Conservation (phyloP, 2,329 filamentous ascomycete genomes). For the Delphinella strobiligena region DNA sequence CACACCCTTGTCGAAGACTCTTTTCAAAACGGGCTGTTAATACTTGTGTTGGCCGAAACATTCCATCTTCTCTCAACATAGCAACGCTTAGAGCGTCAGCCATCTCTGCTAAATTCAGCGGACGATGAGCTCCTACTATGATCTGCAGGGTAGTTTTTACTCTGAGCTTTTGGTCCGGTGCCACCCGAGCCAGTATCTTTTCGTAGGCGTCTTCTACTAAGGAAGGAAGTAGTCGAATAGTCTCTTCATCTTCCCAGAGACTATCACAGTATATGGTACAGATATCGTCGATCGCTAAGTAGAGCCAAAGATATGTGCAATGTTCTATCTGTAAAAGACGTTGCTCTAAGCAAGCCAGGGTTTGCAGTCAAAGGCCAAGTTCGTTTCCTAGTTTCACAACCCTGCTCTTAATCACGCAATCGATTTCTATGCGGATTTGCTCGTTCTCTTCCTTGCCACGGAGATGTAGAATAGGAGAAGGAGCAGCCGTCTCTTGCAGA, state of each 20-base stretch:
- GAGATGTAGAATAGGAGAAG: slow-evolving; percentile 6
- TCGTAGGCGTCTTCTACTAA: neutral
- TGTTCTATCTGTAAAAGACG: neutral
- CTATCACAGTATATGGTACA: neutral
- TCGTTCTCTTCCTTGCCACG: slow-evolving; percentile 10
- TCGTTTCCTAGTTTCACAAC: neutral
- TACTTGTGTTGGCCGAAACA: neutral
- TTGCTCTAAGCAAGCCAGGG: neutral
- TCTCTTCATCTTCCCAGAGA: neutral
- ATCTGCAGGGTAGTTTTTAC: neutral
- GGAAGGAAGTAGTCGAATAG: neutral
- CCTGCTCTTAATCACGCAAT: neutral
- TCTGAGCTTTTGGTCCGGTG: neutral
- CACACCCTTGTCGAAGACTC: neutral
- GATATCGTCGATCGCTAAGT: slow-evolving; percentile 1
- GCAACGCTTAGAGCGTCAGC: neutral
- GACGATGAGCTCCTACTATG: slow-evolving; percentile 1
- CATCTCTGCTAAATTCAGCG: neutral
- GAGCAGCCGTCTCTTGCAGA: slow-evolving; percentile 2
- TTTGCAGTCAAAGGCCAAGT: neutral
- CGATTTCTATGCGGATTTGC: slow-evolving; percentile 3
- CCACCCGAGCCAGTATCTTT: neutral
- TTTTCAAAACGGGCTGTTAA: neutral
- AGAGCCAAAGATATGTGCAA: slow-evolving; percentile 4
- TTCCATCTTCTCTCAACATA: neutral